phyloP scores from a whole-genome alignment of 495 filamentous ascomycete species.

The Tuber indicum region DNA sequence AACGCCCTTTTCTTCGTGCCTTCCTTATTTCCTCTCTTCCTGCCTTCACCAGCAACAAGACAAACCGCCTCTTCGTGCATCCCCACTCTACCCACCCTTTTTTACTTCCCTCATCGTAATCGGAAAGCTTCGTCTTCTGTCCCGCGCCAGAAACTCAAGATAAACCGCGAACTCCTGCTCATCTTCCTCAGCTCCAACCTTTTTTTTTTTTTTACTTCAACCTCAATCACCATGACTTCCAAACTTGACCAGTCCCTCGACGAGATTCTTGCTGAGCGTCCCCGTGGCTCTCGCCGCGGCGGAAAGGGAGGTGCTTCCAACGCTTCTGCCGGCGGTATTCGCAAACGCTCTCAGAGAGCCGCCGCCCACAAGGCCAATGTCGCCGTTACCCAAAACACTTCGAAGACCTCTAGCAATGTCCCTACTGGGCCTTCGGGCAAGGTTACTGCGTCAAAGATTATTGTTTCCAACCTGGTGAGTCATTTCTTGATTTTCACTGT shows the following conservation, averaged over 20 bases:
- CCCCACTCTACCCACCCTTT: constrained; percentile 12
- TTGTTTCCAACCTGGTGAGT: constrained; percentile 94
- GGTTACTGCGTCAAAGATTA: constrained; percentile 79
- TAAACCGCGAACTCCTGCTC: background rate
- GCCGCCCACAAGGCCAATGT: constrained; percentile 40
- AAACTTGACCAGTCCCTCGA: constrained; percentile 95
- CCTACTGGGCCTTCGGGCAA: constrained; percentile 56
- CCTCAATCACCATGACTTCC: constrained; percentile 64
- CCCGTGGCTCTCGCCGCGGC: constrained; percentile 51
- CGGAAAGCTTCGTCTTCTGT: background rate
- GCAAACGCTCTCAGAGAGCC: constrained; percentile 53
- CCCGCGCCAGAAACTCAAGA: background rate
- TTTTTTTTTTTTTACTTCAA: constrained; percentile 21
- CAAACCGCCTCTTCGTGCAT: constrained; percentile 9
- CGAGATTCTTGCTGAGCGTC: constrained; percentile 77
- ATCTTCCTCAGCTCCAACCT: background rate
- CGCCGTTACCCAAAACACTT: constrained; percentile 50
- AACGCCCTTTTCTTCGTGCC: constrained; percentile 10
- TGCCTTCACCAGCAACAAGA: constrained; percentile 21
- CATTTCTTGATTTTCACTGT: constrained; percentile 6
- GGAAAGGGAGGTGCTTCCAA: constrained; percentile 53
- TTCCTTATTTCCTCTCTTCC: constrained; percentile 13
- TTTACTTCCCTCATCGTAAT: constrained; percentile 16
- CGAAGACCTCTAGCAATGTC: constrained; percentile 58
- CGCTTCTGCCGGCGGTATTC: constrained; percentile 76